Conservation (phyloP, 805 yeast genomes). For the Pichia rugopelliculosa region DNA sequence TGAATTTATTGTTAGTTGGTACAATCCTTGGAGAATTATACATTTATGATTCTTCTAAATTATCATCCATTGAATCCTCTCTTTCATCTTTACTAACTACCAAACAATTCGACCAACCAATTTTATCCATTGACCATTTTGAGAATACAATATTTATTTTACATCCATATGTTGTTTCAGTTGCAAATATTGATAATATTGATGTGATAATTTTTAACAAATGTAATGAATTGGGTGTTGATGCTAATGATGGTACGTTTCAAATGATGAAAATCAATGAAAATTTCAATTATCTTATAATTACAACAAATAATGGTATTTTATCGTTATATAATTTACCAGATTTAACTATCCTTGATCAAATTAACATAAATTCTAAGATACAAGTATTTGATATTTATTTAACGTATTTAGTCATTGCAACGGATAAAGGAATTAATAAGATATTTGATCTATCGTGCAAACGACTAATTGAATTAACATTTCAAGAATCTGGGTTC, state of each 20-base stretch:
- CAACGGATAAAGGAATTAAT: conserved; percentile 43
- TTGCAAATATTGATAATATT: background rate
- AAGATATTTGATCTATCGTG: conserved; percentile 49
- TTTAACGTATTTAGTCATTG: conserved; percentile 35
- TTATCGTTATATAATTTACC: conserved; percentile 3
- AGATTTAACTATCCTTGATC: conserved; percentile 15
- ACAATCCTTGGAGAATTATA: background rate
- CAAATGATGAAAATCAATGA: conserved; percentile 1
- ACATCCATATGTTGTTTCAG: background rate
- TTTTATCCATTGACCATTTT: background rate
- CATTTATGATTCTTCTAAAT: background rate
- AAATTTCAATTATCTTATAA: background rate
- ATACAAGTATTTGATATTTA: conserved; percentile 55
- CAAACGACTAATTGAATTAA: conserved; percentile 32
- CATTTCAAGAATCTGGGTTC: conserved; percentile 54
- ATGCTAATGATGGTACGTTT: background rate
- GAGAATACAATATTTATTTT: background rate
- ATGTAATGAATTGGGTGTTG: background rate
- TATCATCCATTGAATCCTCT: background rate
- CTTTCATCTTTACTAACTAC: background rate
- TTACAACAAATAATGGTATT: background rate
- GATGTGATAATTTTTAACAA: background rate
- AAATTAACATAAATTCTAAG: conserved; percentile 28
- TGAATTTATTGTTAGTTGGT: background rate
- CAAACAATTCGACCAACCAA: background rate